Base-by-base conservation (phyloP, 2,329 filamentous ascomycete species). In the Sarocladiaceae sp. region DNA sequence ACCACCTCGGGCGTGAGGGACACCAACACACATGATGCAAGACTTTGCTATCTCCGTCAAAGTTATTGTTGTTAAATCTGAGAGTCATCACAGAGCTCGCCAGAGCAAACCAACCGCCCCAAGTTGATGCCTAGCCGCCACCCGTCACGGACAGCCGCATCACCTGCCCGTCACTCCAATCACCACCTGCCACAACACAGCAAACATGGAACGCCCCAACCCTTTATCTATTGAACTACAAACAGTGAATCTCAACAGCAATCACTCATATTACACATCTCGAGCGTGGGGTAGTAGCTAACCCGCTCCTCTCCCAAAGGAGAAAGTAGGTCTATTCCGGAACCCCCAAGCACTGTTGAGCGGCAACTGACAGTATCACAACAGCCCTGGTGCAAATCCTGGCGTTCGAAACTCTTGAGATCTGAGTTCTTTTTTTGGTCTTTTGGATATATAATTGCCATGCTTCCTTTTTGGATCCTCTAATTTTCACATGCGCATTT, bases 211-310 rank as follows among this genome's bases (percentile, higher is more conserved):
- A 48, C 44, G 26, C n/a, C 20, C 17, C 17, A 28, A 50, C 47
- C 29, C 40, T 31, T 50, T 54, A 54, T 56, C 52, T 37, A 36
- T 47, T 17, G 28, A 28, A 54, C 52, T 52, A 40, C 39, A 40
- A 52, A 33, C 39, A 29, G 12, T 37, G 17, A 15, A 40, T 52
- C 33, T 3, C 51, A 54, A 47, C 7, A 37, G 29, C 15, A 35
- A 31, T 26, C 18, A 52, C 23, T n/a, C 17, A 42, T 15, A 33
- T 35, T 37, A 23, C 37, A 48, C 46, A 51, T 31, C 53, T 60
- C 58, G 58, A 53, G 54, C 57, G 58, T 60, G 54, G 58, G 58
- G 58, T 60, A 60, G 56, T 54, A 57, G 56, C 57, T 55, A 60
- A 60, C 58, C 58, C 52, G 57, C 58, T 60, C 55, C 58, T 53